Evolutionary conservation across 192 early-diverging fungal genomes (phyloP), one percentile per base, ranked within the genome.

Genomic region (Umbelopsis sp.): DNA sequence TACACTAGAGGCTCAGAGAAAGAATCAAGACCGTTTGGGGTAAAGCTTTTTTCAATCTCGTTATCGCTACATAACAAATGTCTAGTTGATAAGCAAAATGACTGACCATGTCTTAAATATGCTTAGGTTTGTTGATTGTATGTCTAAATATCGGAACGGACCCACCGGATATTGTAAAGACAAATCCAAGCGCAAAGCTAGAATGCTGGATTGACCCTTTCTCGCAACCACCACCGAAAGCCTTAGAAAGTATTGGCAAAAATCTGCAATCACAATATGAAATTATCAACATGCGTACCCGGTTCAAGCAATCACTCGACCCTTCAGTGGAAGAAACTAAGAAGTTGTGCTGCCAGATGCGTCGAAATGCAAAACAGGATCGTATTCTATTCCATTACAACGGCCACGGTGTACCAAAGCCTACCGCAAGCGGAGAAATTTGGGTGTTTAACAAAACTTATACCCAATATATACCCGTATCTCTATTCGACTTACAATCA

Each of bases 391-490:
- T 99, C 66, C 95, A 99, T 74, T 99, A 98, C 86, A 99, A 99
- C 70, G 97, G 97, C 20, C 97, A 98, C 68, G 97, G 97, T 52
- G 97, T 99, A 20, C 97, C 97, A 7, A 92, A 92, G 70, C 96
- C 97, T 16, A 97, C 96, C 14, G 77, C 84, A 16, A 93, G 92
- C 70, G 97, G 97, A 62, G 97, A 99, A 74, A 93, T 98, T 50
- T 99, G 97, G 97, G 96, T 96, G 43, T 99, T 99, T 74, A 98
- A 99, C 85, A 93, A 93, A 75, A 90, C 91, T 68, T 98, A 95
- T 85, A 97, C 96, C 38, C 97, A 99, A 85, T 99, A 99, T 83
- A 95, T 99, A 69, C 97, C 97, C 7, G 91, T 97, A 20, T 93
- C 91, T 36, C 81, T 97, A 10, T 87, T 93, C 76, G 96, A 97